Evolutionary conservation across 176 grass and related monocot species (phyloP).

Genomic region (Guadua angustifolia): DNA sequence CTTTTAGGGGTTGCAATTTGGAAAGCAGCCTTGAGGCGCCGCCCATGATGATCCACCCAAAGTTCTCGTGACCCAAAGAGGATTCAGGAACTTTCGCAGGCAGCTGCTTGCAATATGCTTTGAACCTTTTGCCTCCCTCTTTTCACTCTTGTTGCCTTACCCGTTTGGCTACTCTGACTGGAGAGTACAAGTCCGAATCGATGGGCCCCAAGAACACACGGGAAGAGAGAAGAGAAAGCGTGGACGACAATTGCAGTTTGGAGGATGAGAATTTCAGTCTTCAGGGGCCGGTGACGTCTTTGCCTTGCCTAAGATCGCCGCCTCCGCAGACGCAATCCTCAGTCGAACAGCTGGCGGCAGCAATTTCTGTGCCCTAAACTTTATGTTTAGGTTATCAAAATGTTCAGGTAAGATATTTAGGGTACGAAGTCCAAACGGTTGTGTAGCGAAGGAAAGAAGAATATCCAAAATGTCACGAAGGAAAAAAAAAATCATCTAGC

Average conservation of each 20-base stretch:
- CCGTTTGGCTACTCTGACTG: neutral
- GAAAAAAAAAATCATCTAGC: neutral
- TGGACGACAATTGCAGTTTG: neutral
- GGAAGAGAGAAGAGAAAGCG: neutral
- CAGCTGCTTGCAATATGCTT: constrained; percentile 29
- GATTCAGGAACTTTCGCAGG: constrained; percentile 53
- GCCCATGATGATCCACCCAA: constrained; percentile 21
- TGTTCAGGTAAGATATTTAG: neutral
- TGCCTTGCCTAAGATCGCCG: constrained; percentile 19
- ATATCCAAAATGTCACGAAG: neutral
- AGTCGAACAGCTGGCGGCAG: neutral
- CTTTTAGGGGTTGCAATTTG: neutral
- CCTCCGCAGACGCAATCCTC: constrained; percentile 1
- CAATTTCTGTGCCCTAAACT: neutral
- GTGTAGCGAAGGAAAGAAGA: neutral
- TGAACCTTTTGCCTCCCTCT: neutral
- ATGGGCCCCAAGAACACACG: neutral
- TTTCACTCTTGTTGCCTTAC: constrained; percentile 26
- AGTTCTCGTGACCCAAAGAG: constrained; percentile 43
- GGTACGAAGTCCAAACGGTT: neutral
- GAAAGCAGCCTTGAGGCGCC: neutral
- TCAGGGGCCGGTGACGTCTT: constrained; percentile 22
- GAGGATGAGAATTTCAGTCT: neutral
- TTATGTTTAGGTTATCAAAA: neutral
- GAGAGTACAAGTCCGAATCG: neutral